Base-by-base conservation (phyloP, 225 moss, liverwort and hornwort genomes). In the Anthoceros angustus region DNA sequence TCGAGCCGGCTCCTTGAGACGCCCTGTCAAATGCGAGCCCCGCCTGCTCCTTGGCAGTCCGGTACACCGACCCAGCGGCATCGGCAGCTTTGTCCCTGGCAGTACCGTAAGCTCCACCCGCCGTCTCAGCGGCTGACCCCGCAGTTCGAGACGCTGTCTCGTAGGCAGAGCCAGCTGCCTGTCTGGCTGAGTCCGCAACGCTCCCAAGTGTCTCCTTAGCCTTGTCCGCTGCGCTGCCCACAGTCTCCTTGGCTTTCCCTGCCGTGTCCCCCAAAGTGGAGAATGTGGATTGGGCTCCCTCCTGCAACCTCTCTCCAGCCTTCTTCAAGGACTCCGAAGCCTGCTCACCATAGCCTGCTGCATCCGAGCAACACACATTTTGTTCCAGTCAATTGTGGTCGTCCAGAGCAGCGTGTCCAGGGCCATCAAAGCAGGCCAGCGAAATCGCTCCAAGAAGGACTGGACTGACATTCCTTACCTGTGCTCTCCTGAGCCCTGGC, bases 21-120 rank as follows among this genome's bases (percentile, higher is more conserved):
- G 69, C 7, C 24, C 64, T 75, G 50, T 79, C 64, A 0, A 75
- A 72, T 0, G 65, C 12, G 61, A 16, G 25, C 2, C 62, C 48
- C 4, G 40, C 66, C 65, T 21, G 68, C 16, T 16, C 32, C 0
- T 38, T 62, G 0, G 42, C 48, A 10, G 0, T 12, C 1, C 70
- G 43, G 64, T 81, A 78, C 0, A 72, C 82, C 24, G 72, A 69
- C 24, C 48, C 74, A 0, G 78, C 42, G 10, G 78, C 77, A 14
- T 84, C 85, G 2, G 12, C 16, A 5, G 39, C 61, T 43, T 15
- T 62, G n/a, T 63, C 25, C 49, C 9, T 63, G 15, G 21, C 55
- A 18, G 39, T 50, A 55, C 55, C 14, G 55, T 55, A 55, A 4
- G 18, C 55, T 7, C 55, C 55, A 23, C 55, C 55, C 10, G 23